Percentiles rank a stretch among this genome's conserved stretches.
phyloP scores from a whole-genome alignment of 2,329 filamentous ascomycete species.

The Hymenoscyphus scutula region DNA sequence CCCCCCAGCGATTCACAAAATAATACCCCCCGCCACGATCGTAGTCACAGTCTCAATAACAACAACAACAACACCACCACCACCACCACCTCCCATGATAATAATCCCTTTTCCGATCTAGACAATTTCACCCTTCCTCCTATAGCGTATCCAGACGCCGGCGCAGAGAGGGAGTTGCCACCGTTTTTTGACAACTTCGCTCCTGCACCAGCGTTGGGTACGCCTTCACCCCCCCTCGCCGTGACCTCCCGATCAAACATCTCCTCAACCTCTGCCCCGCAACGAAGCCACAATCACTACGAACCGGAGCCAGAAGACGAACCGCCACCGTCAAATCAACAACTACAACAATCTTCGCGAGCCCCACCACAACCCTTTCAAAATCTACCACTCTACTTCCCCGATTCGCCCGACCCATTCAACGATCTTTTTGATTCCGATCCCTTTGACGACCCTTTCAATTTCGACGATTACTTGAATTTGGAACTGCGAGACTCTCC shows the following conservation, averaged over 20 bases:
- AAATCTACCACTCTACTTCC: slow-evolving; percentile 14
- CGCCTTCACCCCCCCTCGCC: slow-evolving; percentile 12
- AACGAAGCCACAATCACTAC: slow-evolving; percentile 1
- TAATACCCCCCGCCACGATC: not conserved
- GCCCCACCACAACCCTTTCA: not conserved
- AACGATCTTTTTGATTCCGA: not conserved
- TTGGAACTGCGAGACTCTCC: slow-evolving; percentile 1
- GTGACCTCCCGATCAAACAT: not conserved
- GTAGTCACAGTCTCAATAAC: not conserved
- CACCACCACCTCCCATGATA: too few relatives aligned
- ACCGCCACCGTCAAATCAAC: slow-evolving; percentile 26
- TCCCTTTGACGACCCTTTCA: slow-evolving; percentile 16
- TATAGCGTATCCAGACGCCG: not conserved
- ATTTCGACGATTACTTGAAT: slow-evolving; percentile 11
- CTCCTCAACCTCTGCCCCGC: not conserved
- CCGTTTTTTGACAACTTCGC: slow-evolving; percentile 14
- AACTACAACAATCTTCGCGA: slow-evolving; percentile 14
- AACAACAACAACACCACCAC: not conserved
- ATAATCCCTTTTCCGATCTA: not conserved
- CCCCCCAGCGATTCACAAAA: not conserved
- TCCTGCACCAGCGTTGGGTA: slow-evolving; percentile 9
- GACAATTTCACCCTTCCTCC: not conserved
- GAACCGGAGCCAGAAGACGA: slow-evolving; percentile 2
- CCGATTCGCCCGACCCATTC: slow-evolving; percentile 28
- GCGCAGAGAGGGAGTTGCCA: slow-evolving; percentile 10